phyloP scores from a whole-genome alignment of 2,329 filamentous ascomycete genomes.

The Alternaria burnsii region DNA sequence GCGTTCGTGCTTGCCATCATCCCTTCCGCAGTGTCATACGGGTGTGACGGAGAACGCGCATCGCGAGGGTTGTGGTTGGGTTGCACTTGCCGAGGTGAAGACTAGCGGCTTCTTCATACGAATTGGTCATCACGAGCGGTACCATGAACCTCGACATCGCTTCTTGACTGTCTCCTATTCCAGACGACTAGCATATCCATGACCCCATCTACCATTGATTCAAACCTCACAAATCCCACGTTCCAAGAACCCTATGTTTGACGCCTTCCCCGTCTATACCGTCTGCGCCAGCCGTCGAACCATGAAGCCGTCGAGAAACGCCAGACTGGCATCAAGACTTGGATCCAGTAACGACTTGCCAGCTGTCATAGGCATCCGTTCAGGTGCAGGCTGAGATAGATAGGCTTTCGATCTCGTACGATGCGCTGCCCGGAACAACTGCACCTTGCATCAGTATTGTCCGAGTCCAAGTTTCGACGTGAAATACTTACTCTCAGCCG shows the following conservation, averaged over 20 bases:
- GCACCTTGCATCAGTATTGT: neutral
- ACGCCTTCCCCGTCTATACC: neutral
- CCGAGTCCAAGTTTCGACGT: neutral
- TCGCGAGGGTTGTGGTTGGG: neutral
- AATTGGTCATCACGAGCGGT: neutral
- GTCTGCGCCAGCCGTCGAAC: constrained; percentile 2
- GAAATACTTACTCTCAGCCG: neutral
- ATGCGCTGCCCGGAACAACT: constrained; percentile 13
- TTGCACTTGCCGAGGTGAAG: constrained; percentile 1
- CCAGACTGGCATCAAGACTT: neutral
- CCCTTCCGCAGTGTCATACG: neutral
- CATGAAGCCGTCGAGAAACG: constrained; percentile 6
- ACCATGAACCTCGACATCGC: neutral
- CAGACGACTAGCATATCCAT: neutral
- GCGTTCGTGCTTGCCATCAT: neutral
- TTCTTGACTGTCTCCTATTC: neutral
- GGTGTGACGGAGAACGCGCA: neutral
- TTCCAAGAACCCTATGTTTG: too few species aligned
- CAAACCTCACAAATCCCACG: too few species aligned
- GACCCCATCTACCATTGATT: too few species aligned
- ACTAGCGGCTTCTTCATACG: neutral
- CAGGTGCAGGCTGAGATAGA: constrained; percentile 11
- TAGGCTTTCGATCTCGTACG: constrained; percentile 4
- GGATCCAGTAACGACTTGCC: constrained; percentile 7
- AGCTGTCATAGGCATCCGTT: constrained; percentile 12